phyloP scores from a whole-genome alignment of 371 early-diverging fungal genomes.

The Nematocida sp. region DNA sequence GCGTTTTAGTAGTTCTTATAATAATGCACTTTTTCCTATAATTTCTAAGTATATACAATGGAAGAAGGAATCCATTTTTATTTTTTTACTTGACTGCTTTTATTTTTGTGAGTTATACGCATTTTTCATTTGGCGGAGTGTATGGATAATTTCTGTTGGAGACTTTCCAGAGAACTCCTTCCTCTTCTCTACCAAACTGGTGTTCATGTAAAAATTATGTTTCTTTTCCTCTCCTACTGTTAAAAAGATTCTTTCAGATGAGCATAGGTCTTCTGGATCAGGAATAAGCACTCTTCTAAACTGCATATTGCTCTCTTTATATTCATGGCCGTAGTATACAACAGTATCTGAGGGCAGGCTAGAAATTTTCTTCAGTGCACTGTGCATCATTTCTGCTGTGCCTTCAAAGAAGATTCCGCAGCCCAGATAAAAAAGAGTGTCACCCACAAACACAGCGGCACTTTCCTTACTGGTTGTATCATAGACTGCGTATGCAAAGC shows the following conservation, averaged over 20 bases:
- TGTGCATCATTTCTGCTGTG: conserved; percentile 61
- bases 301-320: conserved; percentile 56
- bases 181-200: not conserved
- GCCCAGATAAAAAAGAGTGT: conserved; percentile 69
- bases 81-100: not conserved
- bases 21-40: too few relatives aligned
- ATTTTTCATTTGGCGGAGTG: conserved; percentile 28
- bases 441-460: conserved; percentile 64
- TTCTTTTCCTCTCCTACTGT: conserved; percentile 59
- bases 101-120: not conserved
- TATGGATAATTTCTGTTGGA: not conserved
- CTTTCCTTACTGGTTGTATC: not conserved
- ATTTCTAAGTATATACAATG: not conserved
- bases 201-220: conserved; percentile 63
- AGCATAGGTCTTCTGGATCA: conserved; percentile 1
- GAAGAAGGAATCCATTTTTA: not conserved
- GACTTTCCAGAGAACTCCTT: conserved; percentile 25
- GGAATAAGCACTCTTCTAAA: conserved; percentile 47
- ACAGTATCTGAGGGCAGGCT: conserved; percentile 36
- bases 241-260: conserved; percentile 52
- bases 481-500: conserved; percentile 56
- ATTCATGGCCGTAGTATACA: conserved; percentile 70
- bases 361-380: conserved; percentile 48
- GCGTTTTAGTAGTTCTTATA: too few relatives aligned
- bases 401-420: conserved; percentile 70